Percentiles rank a stretch among this genome's conserved stretches.
Evolutionary conservation across 2,329 filamentous ascomycete species (phyloP).

Genomic region (Trichoderma arundinaceum): DNA sequence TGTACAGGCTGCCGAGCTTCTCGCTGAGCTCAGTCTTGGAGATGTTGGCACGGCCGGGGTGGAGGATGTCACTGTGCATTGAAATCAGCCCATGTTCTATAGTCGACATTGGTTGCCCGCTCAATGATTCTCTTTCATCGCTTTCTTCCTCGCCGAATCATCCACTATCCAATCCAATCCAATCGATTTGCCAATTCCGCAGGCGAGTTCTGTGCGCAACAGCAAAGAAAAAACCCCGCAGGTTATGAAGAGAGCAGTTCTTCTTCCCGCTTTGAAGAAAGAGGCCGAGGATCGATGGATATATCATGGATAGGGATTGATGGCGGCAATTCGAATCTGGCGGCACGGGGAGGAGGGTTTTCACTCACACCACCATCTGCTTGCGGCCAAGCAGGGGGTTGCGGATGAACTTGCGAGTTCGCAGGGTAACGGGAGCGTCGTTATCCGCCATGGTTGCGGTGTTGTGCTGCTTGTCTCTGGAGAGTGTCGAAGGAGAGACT

Average conservation of each 20-base stretch:
- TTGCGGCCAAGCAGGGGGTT: slow-evolving; percentile 98
- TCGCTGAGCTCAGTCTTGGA: slow-evolving; percentile 97
- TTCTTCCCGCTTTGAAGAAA: not conserved
- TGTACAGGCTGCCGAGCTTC: slow-evolving; percentile 96
- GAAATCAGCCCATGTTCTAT: slow-evolving; percentile 29
- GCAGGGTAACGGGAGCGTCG: slow-evolving; percentile 78
- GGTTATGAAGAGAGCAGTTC: not conserved
- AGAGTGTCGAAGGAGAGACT: slow-evolving; percentile 43
- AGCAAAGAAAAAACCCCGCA: not conserved
- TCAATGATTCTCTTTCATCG: not conserved
- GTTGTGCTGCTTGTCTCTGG: slow-evolving; percentile 43
- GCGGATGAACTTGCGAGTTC: slow-evolving; percentile 99
- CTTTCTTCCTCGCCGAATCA: not conserved
- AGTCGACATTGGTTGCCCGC: not conserved
- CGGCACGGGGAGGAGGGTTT: slow-evolving; percentile 23
- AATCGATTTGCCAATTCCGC: slow-evolving; percentile 19
- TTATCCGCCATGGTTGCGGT: slow-evolving; percentile 85
- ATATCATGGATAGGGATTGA: slow-evolving; percentile 20
- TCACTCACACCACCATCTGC: slow-evolving; percentile 99
- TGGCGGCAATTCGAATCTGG: slow-evolving; percentile 18
- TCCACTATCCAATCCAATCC: slow-evolving; percentile 9
- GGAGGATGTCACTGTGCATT: slow-evolving; percentile 87
- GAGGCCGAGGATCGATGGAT: slow-evolving; percentile 4
- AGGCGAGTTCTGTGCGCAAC: not conserved
- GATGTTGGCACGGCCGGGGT: slow-evolving; percentile 98